Base-by-base conservation (phyloP, 1,139 yeast species). In the Blastobotrys niveus region DNA sequence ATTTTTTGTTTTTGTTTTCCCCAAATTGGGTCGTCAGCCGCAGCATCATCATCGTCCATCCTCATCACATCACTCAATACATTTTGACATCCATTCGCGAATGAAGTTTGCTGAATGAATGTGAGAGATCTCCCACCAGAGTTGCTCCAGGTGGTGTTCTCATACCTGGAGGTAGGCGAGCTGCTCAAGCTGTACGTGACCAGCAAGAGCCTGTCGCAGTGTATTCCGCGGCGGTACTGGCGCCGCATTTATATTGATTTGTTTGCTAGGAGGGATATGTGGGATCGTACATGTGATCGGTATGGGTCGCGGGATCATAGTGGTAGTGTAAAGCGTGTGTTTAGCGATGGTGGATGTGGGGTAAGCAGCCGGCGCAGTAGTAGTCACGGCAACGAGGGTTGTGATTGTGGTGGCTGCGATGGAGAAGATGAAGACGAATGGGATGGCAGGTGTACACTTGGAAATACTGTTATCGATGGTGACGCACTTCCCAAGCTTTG, bases 101-200 rank as follows among this genome's bases (percentile, higher is more conserved):
- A n/a, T n/a, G n/a, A n/a, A n/a, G n/a, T n/a, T n/a, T n/a, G n/a
- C n/a, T n/a, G n/a, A n/a, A 32, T n/a, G n/a, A n/a, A n/a, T n/a
- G n/a, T n/a, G n/a, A n/a, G 31, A 15, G 38, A 39, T 38, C 40
- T 42, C 15, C 46, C 46, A 17, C 38, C 29, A 7, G 46, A 42
- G 20, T 14, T 42, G 15, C 24, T 37, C 25, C 46, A 33, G 18
- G 20, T 33, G 2, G 42, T 42, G 42, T 25, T 15, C 21, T 32
- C 38, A 34, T 20, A 33, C 25, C 22, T 42, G 32, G 31, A 37
- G 12, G 19, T 18, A 6, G 31, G 33, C n/a, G 37, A 27, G 20
- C 20, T 42, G n/a, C 22, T 42, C 18, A 34, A 21, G 18, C 21
- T 42, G 10, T 26, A 26, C 32, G 31, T 33, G 14, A 42, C 46